A percentile compares a stretch with the other conserved stretches of the same genome.
phyloP scores from a whole-genome alignment of 805 yeast species.

The Tetrapisispora pingtungensis region DNA sequence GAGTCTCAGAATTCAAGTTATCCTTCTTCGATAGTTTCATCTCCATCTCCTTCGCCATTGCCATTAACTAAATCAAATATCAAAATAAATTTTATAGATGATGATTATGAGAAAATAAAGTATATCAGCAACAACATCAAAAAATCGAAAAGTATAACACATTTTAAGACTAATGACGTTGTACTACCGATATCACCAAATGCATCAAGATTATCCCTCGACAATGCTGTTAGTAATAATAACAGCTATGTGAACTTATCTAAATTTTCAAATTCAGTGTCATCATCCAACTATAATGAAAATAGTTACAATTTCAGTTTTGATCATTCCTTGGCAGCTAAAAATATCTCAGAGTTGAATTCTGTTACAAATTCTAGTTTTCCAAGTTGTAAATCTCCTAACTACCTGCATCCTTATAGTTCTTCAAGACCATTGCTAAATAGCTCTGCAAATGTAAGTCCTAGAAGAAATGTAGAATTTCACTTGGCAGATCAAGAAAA shows the following conservation, averaged over 20 bases:
- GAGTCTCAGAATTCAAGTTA: neutral
- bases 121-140: neutral
- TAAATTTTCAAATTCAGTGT: neutral
- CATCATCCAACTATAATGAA: neutral
- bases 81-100: neutral
- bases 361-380: neutral
- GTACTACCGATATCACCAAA: neutral
- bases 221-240: neutral
- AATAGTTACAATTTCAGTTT: neutral
- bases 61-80: neutral
- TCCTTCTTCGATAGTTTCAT: neutral
- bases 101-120: neutral
- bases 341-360: neutral
- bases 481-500: conserved; percentile 11
- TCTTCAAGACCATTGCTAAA: neutral
- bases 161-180: neutral
- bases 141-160: neutral
- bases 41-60: neutral
- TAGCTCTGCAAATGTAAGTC: neutral
- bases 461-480: conserved; percentile 9
- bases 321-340: neutral
- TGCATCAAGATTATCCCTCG: neutral
- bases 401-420: neutral
- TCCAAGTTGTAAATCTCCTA: neutral
- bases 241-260: neutral